Conservation (phyloP, 768 basidiomycete genomes). For the Termitomyces sp. region DNA sequence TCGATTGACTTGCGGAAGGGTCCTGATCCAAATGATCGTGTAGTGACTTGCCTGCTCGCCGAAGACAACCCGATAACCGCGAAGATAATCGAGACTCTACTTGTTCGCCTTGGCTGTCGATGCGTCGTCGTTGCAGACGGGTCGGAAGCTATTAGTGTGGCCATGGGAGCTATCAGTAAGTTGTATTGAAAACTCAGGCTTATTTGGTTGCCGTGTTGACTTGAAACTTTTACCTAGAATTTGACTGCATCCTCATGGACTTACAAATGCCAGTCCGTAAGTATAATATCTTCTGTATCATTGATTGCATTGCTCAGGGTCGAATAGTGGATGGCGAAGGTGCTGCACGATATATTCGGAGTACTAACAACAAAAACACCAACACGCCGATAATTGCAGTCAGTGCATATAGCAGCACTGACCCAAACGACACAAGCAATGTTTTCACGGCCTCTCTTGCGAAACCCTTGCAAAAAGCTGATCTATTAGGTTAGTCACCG, state of each 20-base stretch:
- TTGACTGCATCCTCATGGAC: conserved; percentile 95
- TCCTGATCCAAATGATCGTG: conserved; percentile 75
- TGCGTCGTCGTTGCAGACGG: conserved; percentile 96
- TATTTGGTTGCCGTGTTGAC: not conserved
- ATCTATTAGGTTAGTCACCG: conserved; percentile 48
- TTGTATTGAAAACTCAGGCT: conserved; percentile 14
- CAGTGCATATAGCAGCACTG: conserved; percentile 77
- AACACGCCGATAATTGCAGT: conserved; percentile 90
- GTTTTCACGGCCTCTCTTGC: conserved; percentile 77
- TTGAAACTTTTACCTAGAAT: conserved; percentile 50
- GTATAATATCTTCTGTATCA: conserved; percentile 21
- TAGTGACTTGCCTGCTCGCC: conserved; percentile 90
- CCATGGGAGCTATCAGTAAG: conserved; percentile 96
- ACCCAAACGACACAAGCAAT: conserved; percentile 56
- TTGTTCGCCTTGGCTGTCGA: conserved; percentile 91
- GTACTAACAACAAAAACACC: conserved; percentile 92
- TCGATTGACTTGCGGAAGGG: conserved; percentile 76
- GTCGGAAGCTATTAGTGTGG: conserved; percentile 93
- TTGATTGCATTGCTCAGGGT: not conserved
- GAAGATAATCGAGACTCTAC: conserved; percentile 93
- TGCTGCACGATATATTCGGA: conserved; percentile 95
- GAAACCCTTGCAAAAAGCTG: conserved; percentile 87
- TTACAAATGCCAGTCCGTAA: conserved; percentile 90
- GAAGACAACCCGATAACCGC: conserved; percentile 98
- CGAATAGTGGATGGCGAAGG: conserved; percentile 82